Conservation (phyloP, 2,329 filamentous ascomycete species). For the Alternaria ventricosa region DNA sequence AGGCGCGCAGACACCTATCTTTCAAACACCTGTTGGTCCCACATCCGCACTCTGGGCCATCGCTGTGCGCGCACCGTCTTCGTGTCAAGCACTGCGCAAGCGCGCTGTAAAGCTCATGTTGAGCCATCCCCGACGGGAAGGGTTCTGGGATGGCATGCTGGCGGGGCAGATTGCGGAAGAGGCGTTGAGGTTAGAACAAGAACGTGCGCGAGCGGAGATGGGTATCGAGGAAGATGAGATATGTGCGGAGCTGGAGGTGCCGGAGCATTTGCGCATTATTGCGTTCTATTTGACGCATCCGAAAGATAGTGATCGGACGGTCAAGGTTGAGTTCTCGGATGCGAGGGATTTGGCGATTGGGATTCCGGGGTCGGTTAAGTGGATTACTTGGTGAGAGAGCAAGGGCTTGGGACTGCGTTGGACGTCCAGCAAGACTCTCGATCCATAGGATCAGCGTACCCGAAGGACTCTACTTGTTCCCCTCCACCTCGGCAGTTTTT, state of each 20-base stretch:
- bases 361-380: slow-evolving; percentile 16
- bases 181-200: slow-evolving; percentile 36
- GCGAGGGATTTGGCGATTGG: slow-evolving; percentile 22
- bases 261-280: slow-evolving; percentile 28
- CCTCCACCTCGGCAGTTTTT: no score
- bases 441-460: no score
- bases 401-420: no score
- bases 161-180: slow-evolving; percentile 53
- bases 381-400: slow-evolving; percentile 10
- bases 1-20: slow-evolving; percentile 27
- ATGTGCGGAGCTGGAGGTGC: slow-evolving; percentile 22
- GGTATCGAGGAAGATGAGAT: neutral
- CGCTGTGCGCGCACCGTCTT: slow-evolving; percentile 26
- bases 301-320: slow-evolving; percentile 20
- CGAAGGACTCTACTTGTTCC: no score
- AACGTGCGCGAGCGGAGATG: slow-evolving; percentile 20
- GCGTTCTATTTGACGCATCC: slow-evolving; percentile 27
- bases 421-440: no score
- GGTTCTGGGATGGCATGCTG: slow-evolving; percentile 68
- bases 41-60: slow-evolving; percentile 37
- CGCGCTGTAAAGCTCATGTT: slow-evolving; percentile 35
- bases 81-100: slow-evolving; percentile 27
- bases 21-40: slow-evolving; percentile 33
- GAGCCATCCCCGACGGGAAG: slow-evolving; percentile 47
- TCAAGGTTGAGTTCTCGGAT: slow-evolving; percentile 30